phyloP scores from a whole-genome alignment of 139 green algal genomes.

The Coelastrella sp. region DNA sequence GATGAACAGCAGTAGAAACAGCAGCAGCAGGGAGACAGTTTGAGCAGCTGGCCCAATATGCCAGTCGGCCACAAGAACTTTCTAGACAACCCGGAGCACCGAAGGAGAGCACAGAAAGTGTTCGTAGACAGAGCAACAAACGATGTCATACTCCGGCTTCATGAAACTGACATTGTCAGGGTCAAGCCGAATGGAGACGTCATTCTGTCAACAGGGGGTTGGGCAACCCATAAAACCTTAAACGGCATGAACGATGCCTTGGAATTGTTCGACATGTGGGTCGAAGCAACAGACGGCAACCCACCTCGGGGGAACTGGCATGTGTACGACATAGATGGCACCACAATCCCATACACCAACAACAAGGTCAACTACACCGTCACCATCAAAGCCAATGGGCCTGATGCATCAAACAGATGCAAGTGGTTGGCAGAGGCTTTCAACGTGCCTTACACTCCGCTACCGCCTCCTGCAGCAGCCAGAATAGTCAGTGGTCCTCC shows the following conservation, averaged over 20 bases:
- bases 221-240: slow-evolving; percentile 52
- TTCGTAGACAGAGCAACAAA: slow-evolving; percentile 41
- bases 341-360: slow-evolving; percentile 7
- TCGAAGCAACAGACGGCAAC: background rate
- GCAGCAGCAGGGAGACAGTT: background rate
- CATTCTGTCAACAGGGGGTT: slow-evolving; percentile 45
- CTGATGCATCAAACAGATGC: background rate
- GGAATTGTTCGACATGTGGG: slow-evolving; percentile 42
- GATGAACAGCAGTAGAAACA: background rate
- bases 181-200: slow-evolving; percentile 49
- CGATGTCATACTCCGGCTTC: slow-evolving; percentile 50
- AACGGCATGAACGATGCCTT: slow-evolving; percentile 56
- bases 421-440: slow-evolving; percentile 34
- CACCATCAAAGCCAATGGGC: background rate
- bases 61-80: background rate
- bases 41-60: background rate
- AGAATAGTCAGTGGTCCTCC: background rate
- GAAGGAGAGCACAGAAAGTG: slow-evolving; percentile 20
- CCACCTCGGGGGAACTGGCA: slow-evolving; percentile 19
- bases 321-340: slow-evolving; percentile 22
- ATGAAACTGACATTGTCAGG: slow-evolving; percentile 56
- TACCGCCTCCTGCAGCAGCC: background rate
- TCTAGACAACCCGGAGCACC: slow-evolving; percentile 25
- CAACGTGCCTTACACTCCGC: slow-evolving; percentile 1
- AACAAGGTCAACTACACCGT: slow-evolving; percentile 14